A percentile compares a stretch with the other conserved stretches of the same genome.
phyloP scores from a whole-genome alignment of 2,329 filamentous ascomycete genomes.

The Diaporthe citri region DNA sequence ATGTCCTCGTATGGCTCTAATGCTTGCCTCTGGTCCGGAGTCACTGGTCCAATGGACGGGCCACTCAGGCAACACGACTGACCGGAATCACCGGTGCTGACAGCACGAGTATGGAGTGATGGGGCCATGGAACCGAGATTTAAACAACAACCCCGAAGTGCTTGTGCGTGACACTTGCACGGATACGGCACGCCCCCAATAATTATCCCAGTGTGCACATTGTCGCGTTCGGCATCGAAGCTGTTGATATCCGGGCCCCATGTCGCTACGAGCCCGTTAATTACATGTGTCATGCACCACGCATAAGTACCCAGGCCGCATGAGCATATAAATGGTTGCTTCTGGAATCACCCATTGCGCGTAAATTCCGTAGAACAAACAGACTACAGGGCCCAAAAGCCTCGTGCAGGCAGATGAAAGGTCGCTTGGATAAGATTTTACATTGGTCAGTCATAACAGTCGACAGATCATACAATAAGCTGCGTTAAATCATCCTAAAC shows the following conservation, averaged over 20 bases:
- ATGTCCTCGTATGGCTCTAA: not conserved
- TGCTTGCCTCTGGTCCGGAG: not conserved
- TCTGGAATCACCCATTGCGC: not conserved
- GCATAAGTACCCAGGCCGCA: not conserved
- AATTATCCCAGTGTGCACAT: constrained; percentile 3
- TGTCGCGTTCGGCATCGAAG: not conserved
- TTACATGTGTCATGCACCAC: not conserved
- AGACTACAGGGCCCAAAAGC: too few relatives aligned
- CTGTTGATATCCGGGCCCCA: not conserved
- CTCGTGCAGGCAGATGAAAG: not conserved
- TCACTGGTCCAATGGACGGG: not conserved
- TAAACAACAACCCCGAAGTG: not conserved
- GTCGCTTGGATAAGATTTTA: not conserved
- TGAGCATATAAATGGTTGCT: not conserved
- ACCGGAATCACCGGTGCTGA: constrained; percentile 19
- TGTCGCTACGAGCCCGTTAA: constrained; percentile 7
- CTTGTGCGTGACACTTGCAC: not conserved
- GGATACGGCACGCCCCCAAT: not conserved
- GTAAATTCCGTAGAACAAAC: not conserved
- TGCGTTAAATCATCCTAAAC: not conserved
- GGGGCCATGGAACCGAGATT: not conserved
- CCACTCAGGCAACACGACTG: not conserved
- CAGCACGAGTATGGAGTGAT: not conserved
- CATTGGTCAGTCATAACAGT: not conserved
- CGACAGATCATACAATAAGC: not conserved